These are phyloP conservation scores for Mycena sp. DNA, from an alignment of 1,284 basidiomycete genomes.

Conservation along the genomic window DNA sequence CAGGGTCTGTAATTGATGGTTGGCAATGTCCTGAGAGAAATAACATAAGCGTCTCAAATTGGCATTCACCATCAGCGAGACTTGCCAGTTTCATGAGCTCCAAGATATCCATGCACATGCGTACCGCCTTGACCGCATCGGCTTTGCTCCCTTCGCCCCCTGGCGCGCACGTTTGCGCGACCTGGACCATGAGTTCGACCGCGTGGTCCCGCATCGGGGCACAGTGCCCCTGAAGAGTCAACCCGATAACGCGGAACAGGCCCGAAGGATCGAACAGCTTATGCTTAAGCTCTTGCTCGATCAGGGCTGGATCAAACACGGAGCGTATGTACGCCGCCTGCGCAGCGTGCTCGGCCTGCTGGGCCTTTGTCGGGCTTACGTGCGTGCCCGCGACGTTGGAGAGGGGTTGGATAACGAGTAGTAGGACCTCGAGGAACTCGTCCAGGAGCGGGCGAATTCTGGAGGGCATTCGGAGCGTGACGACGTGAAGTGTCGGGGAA, in stretches of 20 bases:
- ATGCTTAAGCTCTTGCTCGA: constrained; percentile 84
- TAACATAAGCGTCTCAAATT: constrained; percentile 33
- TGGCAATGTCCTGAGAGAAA: constrained; percentile 84
- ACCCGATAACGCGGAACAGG: constrained; percentile 84
- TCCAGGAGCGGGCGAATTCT: constrained; percentile 78
- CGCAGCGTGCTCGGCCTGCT: constrained; percentile 65
- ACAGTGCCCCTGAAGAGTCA: constrained; percentile 89
- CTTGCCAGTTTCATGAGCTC: constrained; percentile 95
- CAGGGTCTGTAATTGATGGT: constrained; percentile 91
- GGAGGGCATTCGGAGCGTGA: constrained; percentile 76
- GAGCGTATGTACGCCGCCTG: constrained; percentile 67
- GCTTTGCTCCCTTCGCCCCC: constrained; percentile 62
- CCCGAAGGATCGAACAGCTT: constrained; percentile 83
- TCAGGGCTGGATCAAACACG: constrained; percentile 77
- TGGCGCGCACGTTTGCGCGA: constrained; percentile 67
- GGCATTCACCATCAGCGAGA: constrained; percentile 36
- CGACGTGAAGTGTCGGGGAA: constrained; percentile 51
- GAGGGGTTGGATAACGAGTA: constrained; percentile 84
- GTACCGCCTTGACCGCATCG: constrained; percentile 80
- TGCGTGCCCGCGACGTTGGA: constrained; percentile 62
- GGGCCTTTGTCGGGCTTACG: constrained; percentile 60
- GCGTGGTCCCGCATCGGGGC: constrained; percentile 91
- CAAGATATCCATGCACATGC: constrained; percentile 90
- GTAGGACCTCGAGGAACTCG: constrained; percentile 85
- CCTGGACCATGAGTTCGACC: constrained; percentile 85